Base-by-base conservation (phyloP, 257 asterid genomes). In the Penstemon barbatus region DNA sequence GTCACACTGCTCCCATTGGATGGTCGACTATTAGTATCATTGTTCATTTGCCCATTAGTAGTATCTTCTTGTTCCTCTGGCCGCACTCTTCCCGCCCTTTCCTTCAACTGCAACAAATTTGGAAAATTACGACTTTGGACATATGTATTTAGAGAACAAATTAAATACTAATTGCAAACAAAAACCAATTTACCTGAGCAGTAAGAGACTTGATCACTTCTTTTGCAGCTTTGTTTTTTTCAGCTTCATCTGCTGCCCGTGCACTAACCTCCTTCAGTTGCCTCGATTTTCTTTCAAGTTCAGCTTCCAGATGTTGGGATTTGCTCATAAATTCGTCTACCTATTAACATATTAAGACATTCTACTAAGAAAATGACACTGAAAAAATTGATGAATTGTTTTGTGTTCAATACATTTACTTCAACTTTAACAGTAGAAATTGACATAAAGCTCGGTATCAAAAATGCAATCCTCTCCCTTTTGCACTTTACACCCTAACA, bases 181-280 rank as follows among this genome's bases (percentile, higher is more conserved):
- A 55, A 54, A 63, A 74, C 75, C 8, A 61, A 90, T 25, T 25
- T 25, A 25, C 98, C 97, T 85, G 95, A 33, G 88, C 81, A 76
- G 85, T 81, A n/a, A 92, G 77, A 12, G 84, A 81, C 76, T 82
- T 84, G 65, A 90, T 90, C 57, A 88, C 89, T 83, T 85, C 92
- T 74, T 86, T 87, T 1, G 96, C 96, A 11, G 94, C 91, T 82
- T 80, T 81, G 78, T 78, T 77, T 76, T 86, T 86, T 57, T 80
- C 85, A 60, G 91, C 86, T 81, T 90, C 98, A 9, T 80, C 85
- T 3, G 79, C 86, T 19, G 91, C 92, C 57, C 71, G 75, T 72
- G 84, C 82, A 25, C 72, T 70, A 66, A 68, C 82, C 75, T 90
- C 97, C 74, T 73, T 79, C 83, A 90, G 71, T 59, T 85, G 87